A percentile compares a stretch with the other conserved stretches of the same genome.
phyloP scores from a whole-genome alignment of 208 protist species.

The Phytomonas sp. region DNA sequence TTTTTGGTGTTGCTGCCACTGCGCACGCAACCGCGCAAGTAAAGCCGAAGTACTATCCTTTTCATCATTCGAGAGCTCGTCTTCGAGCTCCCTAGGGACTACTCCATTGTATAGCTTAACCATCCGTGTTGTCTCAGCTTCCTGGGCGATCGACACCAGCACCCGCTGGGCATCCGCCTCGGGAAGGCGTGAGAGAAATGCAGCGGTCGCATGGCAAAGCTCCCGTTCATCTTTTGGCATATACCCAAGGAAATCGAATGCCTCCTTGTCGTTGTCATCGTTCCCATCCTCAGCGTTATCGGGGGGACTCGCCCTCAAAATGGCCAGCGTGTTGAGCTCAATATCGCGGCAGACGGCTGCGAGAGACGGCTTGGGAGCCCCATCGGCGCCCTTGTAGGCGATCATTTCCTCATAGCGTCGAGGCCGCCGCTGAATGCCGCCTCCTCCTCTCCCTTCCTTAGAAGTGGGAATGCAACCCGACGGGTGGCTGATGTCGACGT shows the following conservation, averaged over 20 bases:
- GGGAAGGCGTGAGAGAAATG: conserved; percentile 14
- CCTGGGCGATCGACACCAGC: conserved; percentile 9
- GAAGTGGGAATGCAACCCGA: too few species aligned
- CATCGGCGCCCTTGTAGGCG: neutral
- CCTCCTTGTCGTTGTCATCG: neutral
- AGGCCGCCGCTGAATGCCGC: too few species aligned
- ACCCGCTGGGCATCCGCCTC: conserved; percentile 14
- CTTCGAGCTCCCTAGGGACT: neutral
- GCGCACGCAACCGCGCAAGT: neutral
- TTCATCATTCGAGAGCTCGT: neutral
- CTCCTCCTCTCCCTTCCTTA: too few species aligned
- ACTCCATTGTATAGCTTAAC: conserved; percentile 19
- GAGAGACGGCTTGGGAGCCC: neutral
- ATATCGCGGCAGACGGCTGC: neutral
- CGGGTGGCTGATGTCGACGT: neutral
- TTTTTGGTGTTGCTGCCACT: neutral
- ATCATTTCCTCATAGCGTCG: neutral
- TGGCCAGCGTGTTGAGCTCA: neutral
- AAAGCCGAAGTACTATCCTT: neutral
- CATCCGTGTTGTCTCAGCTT: conserved; percentile 13
- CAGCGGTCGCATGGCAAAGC: conserved; percentile 19
- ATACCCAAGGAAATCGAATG: neutral
- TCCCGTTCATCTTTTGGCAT: conserved; percentile 16
- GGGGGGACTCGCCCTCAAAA: neutral
- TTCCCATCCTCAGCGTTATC: neutral